Conservation (phyloP, 116 monocot species). For the Trichopus zeylanicus region DNA sequence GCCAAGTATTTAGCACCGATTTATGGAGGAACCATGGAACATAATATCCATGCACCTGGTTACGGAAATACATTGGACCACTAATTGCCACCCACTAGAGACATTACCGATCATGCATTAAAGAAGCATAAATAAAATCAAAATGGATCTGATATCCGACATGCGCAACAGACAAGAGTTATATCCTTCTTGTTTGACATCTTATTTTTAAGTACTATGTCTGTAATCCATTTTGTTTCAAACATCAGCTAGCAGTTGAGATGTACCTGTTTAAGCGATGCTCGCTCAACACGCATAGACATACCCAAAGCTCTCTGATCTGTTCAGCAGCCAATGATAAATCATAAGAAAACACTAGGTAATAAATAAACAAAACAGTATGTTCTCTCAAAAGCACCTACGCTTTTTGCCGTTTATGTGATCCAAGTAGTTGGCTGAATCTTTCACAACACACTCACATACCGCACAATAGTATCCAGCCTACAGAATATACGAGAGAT, state of each 20-base stretch:
- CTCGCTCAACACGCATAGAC: constrained; percentile 98
- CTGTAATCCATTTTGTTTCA: no score
- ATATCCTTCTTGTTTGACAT: no score
- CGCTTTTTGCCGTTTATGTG: constrained; percentile 99
- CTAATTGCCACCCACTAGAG: no score
- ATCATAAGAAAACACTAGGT: neutral
- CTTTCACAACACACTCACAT: constrained; percentile 99
- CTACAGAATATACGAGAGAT: constrained; percentile 29
- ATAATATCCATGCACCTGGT: no score
- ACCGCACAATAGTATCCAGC: constrained; percentile 96
- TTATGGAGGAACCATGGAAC: no score
- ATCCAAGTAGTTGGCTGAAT: constrained; percentile 98
- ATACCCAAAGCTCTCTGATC: constrained; percentile 99
- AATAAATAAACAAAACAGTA: neutral
- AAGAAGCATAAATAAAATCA: no score
- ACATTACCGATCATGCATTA: no score
- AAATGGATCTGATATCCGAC: no score
- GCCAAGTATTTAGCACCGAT: no score
- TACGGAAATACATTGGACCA: no score
- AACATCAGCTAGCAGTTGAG: no score
- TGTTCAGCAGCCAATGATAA: constrained; percentile 14
- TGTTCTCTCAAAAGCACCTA: constrained; percentile 23
- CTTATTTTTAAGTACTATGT: neutral
- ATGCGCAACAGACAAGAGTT: no score
- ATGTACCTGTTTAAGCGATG: constrained; percentile 93